A percentile compares a stretch with the other conserved stretches of the same genome.
Evolutionary conservation across 2,329 filamentous ascomycete species (phyloP).

Genomic region (Colletotrichum tofieldiae): DNA sequence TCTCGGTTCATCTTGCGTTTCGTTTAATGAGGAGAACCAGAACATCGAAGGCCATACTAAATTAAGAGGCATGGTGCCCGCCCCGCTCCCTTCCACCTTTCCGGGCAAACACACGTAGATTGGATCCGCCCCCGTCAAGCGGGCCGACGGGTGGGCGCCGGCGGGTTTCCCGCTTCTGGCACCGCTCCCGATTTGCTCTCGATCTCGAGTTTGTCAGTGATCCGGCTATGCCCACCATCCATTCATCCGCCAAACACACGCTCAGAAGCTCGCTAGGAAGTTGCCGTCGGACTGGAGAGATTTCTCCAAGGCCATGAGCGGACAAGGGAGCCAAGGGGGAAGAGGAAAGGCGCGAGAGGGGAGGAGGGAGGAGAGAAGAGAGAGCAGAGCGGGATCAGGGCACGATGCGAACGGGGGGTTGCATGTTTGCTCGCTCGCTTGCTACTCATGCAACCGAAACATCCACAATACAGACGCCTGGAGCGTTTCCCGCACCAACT

Average conservation of each 20-base stretch:
- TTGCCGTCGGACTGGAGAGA: neutral
- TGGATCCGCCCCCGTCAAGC: neutral
- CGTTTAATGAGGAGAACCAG: neutral
- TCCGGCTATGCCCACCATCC: too few species aligned
- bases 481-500: neutral
- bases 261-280: constrained; percentile 1
- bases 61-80: neutral
- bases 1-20: constrained; percentile 1
- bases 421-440: neutral
- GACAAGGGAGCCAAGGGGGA: too few species aligned
- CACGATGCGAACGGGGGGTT: neutral
- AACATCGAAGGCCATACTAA: neutral
- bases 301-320: neutral
- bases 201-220: constrained; percentile 1
- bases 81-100: neutral
- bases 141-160: constrained; percentile 7
- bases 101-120: neutral
- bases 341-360: neutral
- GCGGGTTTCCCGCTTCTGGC: constrained; percentile 3
- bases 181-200: neutral
- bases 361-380: neutral
- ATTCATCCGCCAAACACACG: neutral
- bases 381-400: neutral
- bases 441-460: neutral
- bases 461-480: neutral